Evolutionary conservation across 2,329 filamentous ascomycete species (phyloP).

Genomic region (Monosporascus sp.): DNA sequence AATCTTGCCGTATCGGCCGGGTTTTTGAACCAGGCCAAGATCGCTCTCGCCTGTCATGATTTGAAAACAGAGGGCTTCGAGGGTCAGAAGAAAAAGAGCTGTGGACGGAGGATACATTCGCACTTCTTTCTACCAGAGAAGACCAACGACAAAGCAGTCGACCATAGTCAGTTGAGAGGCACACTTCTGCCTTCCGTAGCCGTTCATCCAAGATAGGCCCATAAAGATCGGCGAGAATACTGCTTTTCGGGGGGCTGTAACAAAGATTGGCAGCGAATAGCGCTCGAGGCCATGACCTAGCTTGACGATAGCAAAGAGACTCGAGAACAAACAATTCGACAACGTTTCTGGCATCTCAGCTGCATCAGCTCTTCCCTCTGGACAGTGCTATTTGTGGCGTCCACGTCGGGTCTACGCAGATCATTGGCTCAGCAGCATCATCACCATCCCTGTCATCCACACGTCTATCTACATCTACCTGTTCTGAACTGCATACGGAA

Average conservation of each 20-base stretch:
- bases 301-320: slow-evolving; percentile 67
- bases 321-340: slow-evolving; percentile 39
- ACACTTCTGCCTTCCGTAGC: slow-evolving; percentile 39
- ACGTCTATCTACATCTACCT: slow-evolving; percentile 1
- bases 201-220: slow-evolving; percentile 40
- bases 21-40: slow-evolving; percentile 19
- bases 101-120: slow-evolving; percentile 15
- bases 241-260: slow-evolving; percentile 44
- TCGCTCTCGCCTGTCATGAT: slow-evolving; percentile 15
- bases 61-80: slow-evolving; percentile 17
- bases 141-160: slow-evolving; percentile 23
- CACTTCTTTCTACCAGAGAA: slow-evolving; percentile 19
- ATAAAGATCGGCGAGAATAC: slow-evolving; percentile 34
- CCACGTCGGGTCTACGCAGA: slow-evolving; percentile 10
- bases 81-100: slow-evolving; percentile 14
- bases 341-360: slow-evolving; percentile 38
- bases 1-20: slow-evolving; percentile 18
- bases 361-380: slow-evolving; percentile 35
- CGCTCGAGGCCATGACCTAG: slow-evolving; percentile 62
- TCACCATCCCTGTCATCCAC: background rate
- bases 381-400: slow-evolving; percentile 31
- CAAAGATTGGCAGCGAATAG: slow-evolving; percentile 52
- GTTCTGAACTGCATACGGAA: slow-evolving; percentile 16
- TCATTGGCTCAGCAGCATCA: slow-evolving; percentile 16
- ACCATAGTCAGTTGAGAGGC: slow-evolving; percentile 28